Evolutionary conservation across 2,329 filamentous ascomycete species (phyloP).

Genomic region (Alternaria sp.): DNA sequence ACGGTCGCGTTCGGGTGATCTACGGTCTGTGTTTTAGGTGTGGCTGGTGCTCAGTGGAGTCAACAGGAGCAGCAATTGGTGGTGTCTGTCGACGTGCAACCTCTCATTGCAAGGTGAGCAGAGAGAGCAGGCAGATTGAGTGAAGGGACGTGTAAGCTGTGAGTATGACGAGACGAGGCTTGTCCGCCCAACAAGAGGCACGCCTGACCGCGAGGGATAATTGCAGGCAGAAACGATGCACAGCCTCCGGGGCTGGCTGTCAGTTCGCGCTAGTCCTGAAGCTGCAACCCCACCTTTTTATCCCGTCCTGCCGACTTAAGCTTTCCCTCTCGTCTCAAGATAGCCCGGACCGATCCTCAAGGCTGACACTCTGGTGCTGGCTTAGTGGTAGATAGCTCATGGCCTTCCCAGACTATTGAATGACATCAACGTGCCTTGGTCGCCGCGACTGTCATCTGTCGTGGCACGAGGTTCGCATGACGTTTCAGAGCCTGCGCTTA

Average conservation of each 20-base stretch:
- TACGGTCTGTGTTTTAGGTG: slow-evolving; percentile 13
- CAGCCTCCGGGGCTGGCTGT: slow-evolving; percentile 2
- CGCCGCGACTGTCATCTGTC: neutral
- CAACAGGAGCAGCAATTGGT: slow-evolving; percentile 6
- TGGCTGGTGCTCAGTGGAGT: slow-evolving; percentile 6
- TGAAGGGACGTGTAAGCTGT: neutral
- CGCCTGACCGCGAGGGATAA: slow-evolving; percentile 15
- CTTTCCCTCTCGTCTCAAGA: slow-evolving; percentile 11
- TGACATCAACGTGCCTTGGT: neutral
- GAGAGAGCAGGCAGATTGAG: neutral
- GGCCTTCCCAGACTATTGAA: neutral
- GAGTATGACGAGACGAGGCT: slow-evolving; percentile 9
- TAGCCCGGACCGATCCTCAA: neutral
- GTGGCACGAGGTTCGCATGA: neutral
- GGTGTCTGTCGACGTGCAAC: neutral
- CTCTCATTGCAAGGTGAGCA: slow-evolving; percentile 3
- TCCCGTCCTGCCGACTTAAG: neutral
- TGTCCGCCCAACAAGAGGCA: slow-evolving; percentile 1
- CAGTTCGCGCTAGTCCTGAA: neutral
- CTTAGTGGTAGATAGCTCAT: neutral
- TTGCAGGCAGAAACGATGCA: slow-evolving; percentile 13
- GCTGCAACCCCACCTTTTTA: too few relatives aligned
- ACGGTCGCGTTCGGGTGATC: slow-evolving; percentile 14
- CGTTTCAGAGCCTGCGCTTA: slow-evolving; percentile 1
- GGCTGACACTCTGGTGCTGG: neutral